Percentiles rank a stretch among this genome's conserved stretches.
These are phyloP conservation scores for Ceratobasidium papillatum DNA, from an alignment of 1,284 basidiomycete genomes.

Conservation along the genomic window DNA sequence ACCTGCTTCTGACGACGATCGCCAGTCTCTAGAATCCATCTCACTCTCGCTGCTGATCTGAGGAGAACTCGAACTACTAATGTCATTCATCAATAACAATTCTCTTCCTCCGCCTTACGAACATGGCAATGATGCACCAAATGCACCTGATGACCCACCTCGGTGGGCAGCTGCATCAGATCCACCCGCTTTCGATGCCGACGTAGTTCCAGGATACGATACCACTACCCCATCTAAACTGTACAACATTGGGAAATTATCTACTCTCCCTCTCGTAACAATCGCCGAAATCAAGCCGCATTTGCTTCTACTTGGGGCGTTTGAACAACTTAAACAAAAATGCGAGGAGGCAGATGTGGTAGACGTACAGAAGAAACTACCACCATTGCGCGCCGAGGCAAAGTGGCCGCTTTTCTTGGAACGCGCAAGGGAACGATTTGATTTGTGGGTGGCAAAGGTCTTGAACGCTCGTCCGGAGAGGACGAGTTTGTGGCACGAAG, in stretches of 20 bases:
- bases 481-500: constrained; percentile 14
- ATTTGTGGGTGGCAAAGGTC: constrained; percentile 39
- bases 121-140: not conserved
- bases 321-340: constrained; percentile 39
- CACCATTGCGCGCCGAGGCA: constrained; percentile 31
- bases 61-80: not conserved
- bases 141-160: not conserved
- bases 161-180: not conserved
- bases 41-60: too few relatives aligned
- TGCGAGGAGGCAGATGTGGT: constrained; percentile 40
- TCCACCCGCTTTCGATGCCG: not conserved
- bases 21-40: not conserved
- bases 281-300: constrained; percentile 44
- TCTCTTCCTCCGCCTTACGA: not conserved
- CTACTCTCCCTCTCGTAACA: constrained; percentile 37
- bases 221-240: constrained; percentile 1
- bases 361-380: constrained; percentile 20
- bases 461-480: not conserved
- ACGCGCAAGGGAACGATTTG: constrained; percentile 45
- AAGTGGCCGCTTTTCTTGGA: constrained; percentile 45
- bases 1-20: not conserved
- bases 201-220: constrained; percentile 15
- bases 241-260: constrained; percentile 3
- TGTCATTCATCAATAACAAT: not conserved
- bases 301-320: constrained; percentile 44